Evolutionary conservation across 2,329 filamentous ascomycete genomes (phyloP), one percentile per base, ranked within the genome.

Genomic region (Cercospora beticola): DNA sequence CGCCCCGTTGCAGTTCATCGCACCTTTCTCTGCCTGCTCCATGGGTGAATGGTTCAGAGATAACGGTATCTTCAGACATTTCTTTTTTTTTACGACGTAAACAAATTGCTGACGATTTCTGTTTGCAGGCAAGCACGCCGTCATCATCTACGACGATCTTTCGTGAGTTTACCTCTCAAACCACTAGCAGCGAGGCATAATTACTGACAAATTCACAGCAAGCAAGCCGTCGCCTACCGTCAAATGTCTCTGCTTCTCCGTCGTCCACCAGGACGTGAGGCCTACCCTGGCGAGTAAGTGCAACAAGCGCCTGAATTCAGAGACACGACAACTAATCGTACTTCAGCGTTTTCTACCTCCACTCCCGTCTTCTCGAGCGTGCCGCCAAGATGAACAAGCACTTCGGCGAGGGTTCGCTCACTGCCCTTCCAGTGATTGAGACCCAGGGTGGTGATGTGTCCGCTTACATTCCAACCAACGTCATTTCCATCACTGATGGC

Each of bases 361-460:
- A 97, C 90, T 97, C 95, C 78, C 94, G 95, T 91, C 92, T 99
- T 72, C 89, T 99, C 76, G 95, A 99, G 89, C 95, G 95, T 91
- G 92, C 95, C 72, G 95, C 95, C 86, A 99, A 99, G 92, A 93
- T 99, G 90, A 97, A 90, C 89, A 87, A 94, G 83, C 94, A 92
- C 86, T 93, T 94, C 81, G 76, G 76, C 57, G 93, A 92, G 85
- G 95, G 95, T 82, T 98, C 94, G 78, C 89, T 98, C 84, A 99
- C 95, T 84, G 94, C 95, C 76, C 91, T 99, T 72, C 95, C 95
- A 81, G 83, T 98, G 85, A 98, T 99, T 82, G 95, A 99, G 89
- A 99, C 95, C 82, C 95, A 98, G 89, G 95, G 95, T 89, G 95
- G 95, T 92, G 95, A 99, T 86, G 95, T 99, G 81, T 98, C 95